Evolutionary conservation across 2,329 filamentous ascomycete species (phyloP), one percentile per base, ranked within the genome.

Genomic region (Claviceps arundinis): DNA sequence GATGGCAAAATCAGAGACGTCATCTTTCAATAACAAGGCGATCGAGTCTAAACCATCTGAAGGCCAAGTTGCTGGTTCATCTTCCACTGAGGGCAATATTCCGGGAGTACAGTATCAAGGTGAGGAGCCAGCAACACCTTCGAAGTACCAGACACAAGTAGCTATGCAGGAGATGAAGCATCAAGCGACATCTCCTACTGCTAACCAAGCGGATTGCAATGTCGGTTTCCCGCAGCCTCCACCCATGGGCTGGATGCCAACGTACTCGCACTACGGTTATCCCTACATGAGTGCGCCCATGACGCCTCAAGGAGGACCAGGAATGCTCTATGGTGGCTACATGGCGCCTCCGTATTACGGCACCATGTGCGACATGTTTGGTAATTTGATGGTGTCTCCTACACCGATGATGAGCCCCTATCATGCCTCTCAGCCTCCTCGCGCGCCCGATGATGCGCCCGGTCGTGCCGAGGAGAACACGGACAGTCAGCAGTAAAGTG

Each of bases 301-400:
- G 51, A 59, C 55, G 7, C 58, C 58, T 40, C 57, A 60, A 19
- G 45, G 52, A 14, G 57, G 46, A 5, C 54, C 55, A 7, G 55
- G 52, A 16, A 17, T 60, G 8, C 51, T 61, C 47, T 62, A 61
- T 47, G 47, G 55, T 19, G 54, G 55, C n/a, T 62, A 60, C 47
- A 56, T 56, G 54, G 57, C 55, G 8, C 51, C 50, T 44, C 56
- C 50, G 1, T 55, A 55, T 44, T 59, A 59, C 26, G 55, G 54
- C 38, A 50, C 55, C 16, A 55, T 59, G 55, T 58, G 53, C 24
- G 55, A 58, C 26, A 56, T 59, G 55, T 58, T 52, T 19, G 54
- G 55, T 16, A 57, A 57, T 38, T 53, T 60, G 41, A 50, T 59
- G 45, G 24, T 56, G 13, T 57, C 58, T 2, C 58, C 58, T 6